Percentiles rank a stretch among this genome's conserved stretches.
Conservation (phyloP, 202 grass and related monocot species). For the Zizania palustris region DNA sequence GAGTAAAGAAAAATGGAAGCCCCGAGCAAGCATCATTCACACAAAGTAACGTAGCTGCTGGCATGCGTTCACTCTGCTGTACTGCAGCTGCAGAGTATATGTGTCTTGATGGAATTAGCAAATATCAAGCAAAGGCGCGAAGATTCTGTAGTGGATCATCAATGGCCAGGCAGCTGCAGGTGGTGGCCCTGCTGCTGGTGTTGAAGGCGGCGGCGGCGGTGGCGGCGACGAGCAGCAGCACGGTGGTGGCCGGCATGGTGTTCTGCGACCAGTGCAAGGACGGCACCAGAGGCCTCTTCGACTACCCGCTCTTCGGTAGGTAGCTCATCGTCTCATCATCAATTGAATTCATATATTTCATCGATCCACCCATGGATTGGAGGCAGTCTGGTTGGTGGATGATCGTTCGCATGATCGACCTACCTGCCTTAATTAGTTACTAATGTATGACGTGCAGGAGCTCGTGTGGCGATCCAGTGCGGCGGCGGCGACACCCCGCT, state of each 20-base stretch:
- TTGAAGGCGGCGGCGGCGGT: no score
- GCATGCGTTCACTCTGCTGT: neutral
- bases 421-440: no score
- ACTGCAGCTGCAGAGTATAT: neutral
- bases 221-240: conserved; percentile 22
- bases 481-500: conserved; percentile 50
- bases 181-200: neutral
- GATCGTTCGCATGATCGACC: no score
- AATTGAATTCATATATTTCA: neutral
- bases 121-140: no score
- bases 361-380: neutral
- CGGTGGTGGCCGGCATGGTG: conserved; percentile 83
- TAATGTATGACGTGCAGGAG: conserved; percentile 40
- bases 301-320: conserved; percentile 77
- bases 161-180: neutral
- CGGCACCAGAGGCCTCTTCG: conserved; percentile 64
- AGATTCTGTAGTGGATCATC: neutral
- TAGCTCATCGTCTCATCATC: no score
- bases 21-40: neutral
- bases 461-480: conserved; percentile 72
- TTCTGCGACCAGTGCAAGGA: conserved; percentile 97
- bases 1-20: neutral
- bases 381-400: no score
- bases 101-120: neutral
- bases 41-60: neutral